Evolutionary conservation across 148 eudicot genomes (phyloP).

Genomic region (Spergularia marina): DNA sequence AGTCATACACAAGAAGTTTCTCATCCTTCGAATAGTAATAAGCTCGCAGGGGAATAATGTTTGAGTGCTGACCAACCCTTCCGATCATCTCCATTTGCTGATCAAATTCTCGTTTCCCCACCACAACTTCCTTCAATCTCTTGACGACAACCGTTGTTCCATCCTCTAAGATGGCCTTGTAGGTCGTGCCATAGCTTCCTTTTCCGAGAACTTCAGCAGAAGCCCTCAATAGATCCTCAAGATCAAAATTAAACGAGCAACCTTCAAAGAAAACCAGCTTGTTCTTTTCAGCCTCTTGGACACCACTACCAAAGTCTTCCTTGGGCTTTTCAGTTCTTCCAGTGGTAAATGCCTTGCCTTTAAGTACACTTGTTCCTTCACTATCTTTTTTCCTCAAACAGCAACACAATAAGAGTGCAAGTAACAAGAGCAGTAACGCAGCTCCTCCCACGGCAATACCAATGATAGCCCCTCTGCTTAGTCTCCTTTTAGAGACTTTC

Average conservation of each 20-base stretch:
- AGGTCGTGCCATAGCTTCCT: constrained; percentile 84
- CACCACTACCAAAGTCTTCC: constrained; percentile 75
- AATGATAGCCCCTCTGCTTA: constrained; percentile 45
- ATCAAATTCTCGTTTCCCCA: constrained; percentile 80
- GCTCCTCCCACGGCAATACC: constrained; percentile 53
- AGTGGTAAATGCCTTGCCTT: constrained; percentile 42
- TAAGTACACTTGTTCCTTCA: constrained; percentile 28
- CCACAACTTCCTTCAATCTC: constrained; percentile 74
- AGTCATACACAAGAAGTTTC: constrained; percentile 81
- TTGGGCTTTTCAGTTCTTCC: constrained; percentile 55
- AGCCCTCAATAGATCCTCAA: constrained; percentile 88
- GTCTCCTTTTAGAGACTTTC: constrained; percentile 31
- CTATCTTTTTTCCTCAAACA: constrained; percentile 47
- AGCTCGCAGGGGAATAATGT: constrained; percentile 75
- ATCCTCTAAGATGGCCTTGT: constrained; percentile 85
- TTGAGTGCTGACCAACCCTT: constrained; percentile 47
- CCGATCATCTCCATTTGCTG: constrained; percentile 85
- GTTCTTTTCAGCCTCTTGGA: constrained; percentile 75
- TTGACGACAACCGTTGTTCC: constrained; percentile 78
- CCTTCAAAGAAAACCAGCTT: constrained; percentile 79
- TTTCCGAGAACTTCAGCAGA: constrained; percentile 95
- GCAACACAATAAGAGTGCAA: constrained; percentile 34
- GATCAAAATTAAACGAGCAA: constrained; percentile 67
- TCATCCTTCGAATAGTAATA: constrained; percentile 94
- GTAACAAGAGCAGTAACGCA: constrained; percentile 35